phyloP scores from a whole-genome alignment of 371 early-diverging fungal species.

The Mortierella sp. region DNA sequence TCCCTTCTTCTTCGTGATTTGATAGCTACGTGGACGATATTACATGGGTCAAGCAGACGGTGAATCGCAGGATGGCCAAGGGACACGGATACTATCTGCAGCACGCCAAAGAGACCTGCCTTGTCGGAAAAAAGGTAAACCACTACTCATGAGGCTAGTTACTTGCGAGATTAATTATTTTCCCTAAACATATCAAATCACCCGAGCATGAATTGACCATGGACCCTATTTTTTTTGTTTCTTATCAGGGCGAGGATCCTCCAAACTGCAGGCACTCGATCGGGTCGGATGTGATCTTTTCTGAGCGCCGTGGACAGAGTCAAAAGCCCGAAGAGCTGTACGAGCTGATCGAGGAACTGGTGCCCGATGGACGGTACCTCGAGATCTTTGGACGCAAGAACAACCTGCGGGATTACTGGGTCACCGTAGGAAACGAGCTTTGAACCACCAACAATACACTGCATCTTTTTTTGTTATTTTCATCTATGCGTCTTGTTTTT shows the following conservation, averaged over 20 bases:
- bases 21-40: slow-evolving; percentile 91
- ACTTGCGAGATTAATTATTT: background rate
- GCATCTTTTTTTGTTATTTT: background rate
- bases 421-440: slow-evolving; percentile 95
- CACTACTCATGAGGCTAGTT: too few relatives aligned
- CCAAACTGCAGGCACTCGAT: slow-evolving; percentile 82
- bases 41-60: slow-evolving; percentile 96
- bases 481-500: background rate
- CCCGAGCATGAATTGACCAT: background rate
- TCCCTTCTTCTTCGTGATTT: slow-evolving; percentile 5
- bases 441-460: background rate
- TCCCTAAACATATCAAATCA: too few relatives aligned
- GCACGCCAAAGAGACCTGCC: slow-evolving; percentile 96
- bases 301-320: slow-evolving; percentile 93
- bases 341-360: slow-evolving; percentile 91
- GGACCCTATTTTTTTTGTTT: background rate
- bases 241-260: slow-evolving; percentile 80
- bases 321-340: slow-evolving; percentile 96
- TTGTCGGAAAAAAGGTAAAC: slow-evolving; percentile 90
- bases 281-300: slow-evolving; percentile 92
- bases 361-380: slow-evolving; percentile 89
- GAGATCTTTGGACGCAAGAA: slow-evolving; percentile 97
- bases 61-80: slow-evolving; percentile 95
- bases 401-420: slow-evolving; percentile 95
- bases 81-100: slow-evolving; percentile 96